These are phyloP conservation scores for Tulasnella sp. DNA, from an alignment of 768 basidiomycete species.

Conservation along the genomic window DNA sequence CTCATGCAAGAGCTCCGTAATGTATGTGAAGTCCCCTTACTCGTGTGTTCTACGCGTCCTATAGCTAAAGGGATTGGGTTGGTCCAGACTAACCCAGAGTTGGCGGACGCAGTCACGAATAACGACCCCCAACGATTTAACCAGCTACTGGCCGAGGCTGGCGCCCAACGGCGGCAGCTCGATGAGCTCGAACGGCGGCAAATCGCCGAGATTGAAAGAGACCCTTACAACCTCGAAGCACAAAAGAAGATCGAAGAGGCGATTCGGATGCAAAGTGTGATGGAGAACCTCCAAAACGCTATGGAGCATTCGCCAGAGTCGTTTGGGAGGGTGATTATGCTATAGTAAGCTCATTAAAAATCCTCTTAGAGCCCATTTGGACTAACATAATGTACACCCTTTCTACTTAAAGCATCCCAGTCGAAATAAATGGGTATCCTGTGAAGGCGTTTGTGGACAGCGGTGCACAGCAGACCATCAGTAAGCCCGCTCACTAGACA, in stretches of 20 bases:
- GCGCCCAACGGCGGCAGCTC: conserved; percentile 37
- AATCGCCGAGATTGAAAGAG: conserved; percentile 61
- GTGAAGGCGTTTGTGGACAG: conserved; percentile 98
- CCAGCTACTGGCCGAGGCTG: conserved; percentile 51
- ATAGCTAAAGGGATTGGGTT: neutral
- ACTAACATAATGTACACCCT: neutral
- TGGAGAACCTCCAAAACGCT: conserved; percentile 90
- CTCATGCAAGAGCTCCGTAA: conserved; percentile 64
- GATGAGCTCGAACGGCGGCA: conserved; percentile 49
- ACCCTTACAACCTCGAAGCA: conserved; percentile 87
- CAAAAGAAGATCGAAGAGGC: conserved; percentile 89
- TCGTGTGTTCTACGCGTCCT: neutral
- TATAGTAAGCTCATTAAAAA: conserved; percentile 62
- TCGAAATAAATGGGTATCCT: conserved; percentile 83
- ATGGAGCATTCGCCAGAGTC: conserved; percentile 87
- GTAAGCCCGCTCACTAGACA: conserved; percentile 42
- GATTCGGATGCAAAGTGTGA: conserved; percentile 77
- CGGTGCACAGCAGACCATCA: conserved; percentile 94
- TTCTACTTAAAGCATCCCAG: conserved; percentile 60
- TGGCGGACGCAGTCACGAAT: conserved; percentile 57
- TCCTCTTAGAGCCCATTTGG: too few species aligned
- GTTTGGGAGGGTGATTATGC: conserved; percentile 92
- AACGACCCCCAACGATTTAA: conserved; percentile 62
- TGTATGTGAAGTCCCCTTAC: conserved; percentile 40
- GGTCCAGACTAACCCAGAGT: conserved; percentile 64